These are phyloP conservation scores for Candida rishiriensis DNA, from an alignment of 805 yeast species.

Conservation along the genomic window DNA sequence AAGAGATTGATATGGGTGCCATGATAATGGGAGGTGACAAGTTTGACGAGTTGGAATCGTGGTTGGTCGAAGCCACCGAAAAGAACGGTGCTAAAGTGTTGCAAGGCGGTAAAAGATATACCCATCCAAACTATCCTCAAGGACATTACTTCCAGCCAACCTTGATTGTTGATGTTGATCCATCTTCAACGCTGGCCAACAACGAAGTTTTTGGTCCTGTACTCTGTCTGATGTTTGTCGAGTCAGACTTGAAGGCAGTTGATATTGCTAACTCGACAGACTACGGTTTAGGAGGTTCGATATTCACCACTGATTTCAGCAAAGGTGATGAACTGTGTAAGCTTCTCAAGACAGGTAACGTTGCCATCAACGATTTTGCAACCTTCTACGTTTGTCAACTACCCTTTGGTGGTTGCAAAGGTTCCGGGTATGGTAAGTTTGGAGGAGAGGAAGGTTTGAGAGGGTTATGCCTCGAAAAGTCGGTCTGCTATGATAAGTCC, in stretches of 20 bases:
- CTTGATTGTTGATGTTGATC: constrained; percentile 73
- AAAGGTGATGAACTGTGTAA: constrained; percentile 62
- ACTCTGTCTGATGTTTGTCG: constrained; percentile 72
- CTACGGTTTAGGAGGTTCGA: constrained; percentile 89
- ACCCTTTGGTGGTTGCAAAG: constrained; percentile 94
- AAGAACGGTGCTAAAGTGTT: constrained; percentile 73
- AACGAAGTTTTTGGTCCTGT: constrained; percentile 96
- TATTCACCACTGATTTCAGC: constrained; percentile 64
- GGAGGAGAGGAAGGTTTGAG: constrained; percentile 97
- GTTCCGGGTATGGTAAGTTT: constrained; percentile 95
- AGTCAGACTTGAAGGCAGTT: constrained; percentile 61
- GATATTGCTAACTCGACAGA: constrained; percentile 76
- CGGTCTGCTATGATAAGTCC: constrained; percentile 79
- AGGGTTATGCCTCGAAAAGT: constrained; percentile 83
- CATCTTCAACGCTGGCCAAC: constrained; percentile 73
- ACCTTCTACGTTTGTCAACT: constrained; percentile 92
- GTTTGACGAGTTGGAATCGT: constrained; percentile 59
- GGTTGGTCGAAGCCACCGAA: constrained; percentile 58
- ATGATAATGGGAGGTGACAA: constrained; percentile 73
- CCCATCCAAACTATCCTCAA: constrained; percentile 90
- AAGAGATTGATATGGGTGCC: constrained; percentile 95
- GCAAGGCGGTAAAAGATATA: constrained; percentile 74
- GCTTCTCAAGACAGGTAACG: constrained; percentile 75
- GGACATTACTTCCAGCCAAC: constrained; percentile 96
- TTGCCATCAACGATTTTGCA: constrained; percentile 96